These are phyloP conservation scores for Trametes gibbosa DNA, from an alignment of 768 basidiomycete genomes.

Conservation along the genomic window DNA sequence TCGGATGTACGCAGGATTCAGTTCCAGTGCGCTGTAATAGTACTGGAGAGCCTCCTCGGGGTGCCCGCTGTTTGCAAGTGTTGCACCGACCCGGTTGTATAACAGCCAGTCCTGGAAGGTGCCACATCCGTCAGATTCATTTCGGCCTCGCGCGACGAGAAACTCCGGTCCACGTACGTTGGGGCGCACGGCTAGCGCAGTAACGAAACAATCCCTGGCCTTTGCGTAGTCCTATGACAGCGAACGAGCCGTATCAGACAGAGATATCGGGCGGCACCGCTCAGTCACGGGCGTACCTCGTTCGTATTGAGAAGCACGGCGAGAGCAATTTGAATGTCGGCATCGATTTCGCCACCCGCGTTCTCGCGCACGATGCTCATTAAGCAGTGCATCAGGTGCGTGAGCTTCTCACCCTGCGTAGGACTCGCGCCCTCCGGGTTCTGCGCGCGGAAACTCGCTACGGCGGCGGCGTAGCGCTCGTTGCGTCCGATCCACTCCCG, in stretches of 20 bases:
- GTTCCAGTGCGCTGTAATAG: constrained; percentile 80
- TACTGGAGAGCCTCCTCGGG: constrained; percentile 82
- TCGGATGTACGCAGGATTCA: constrained; percentile 88
- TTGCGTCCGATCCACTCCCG: constrained; percentile 78
- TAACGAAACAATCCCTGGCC: constrained; percentile 90
- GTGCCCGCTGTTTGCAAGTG: constrained; percentile 84
- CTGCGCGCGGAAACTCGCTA: constrained; percentile 38
- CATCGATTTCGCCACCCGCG: constrained; percentile 65
- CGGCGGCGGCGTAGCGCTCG: constrained; percentile 48
- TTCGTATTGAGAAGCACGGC: constrained; percentile 91
- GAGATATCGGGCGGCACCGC: neutral
- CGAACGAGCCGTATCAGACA: neutral
- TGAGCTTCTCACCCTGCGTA: constrained; percentile 41
- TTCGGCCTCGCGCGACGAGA: neutral
- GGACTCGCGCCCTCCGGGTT: constrained; percentile 30
- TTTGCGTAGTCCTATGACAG: constrained; percentile 75
- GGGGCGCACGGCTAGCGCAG: constrained; percentile 84
- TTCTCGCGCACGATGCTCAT: constrained; percentile 75
- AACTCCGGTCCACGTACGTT: constrained; percentile 49
- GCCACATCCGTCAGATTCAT: neutral
- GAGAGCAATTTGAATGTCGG: constrained; percentile 93
- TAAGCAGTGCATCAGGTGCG: constrained; percentile 66
- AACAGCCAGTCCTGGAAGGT: constrained; percentile 77
- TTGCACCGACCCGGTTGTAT: constrained; percentile 93
- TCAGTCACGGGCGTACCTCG: constrained; percentile 52